Evolutionary conservation across 1,284 basidiomycete genomes (phyloP).

Genomic region (Melampsora abietis-canadensis): DNA sequence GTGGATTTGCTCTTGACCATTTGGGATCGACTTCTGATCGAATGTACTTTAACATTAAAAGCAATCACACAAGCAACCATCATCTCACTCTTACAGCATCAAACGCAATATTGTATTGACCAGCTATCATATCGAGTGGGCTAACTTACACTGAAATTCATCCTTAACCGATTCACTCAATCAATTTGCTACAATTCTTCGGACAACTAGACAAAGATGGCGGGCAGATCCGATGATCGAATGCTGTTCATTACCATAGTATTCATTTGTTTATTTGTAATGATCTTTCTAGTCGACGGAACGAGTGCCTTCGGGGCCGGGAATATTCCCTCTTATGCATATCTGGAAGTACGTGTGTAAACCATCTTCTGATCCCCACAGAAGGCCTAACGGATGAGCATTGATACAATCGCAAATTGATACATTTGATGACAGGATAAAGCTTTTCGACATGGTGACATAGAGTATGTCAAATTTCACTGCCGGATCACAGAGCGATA

Average conservation of each 20-base stretch:
- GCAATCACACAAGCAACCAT: too few relatives aligned
- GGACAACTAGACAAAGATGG: neutral
- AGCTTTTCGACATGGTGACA: conserved; percentile 49
- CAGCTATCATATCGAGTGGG: too few relatives aligned
- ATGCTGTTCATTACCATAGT: conserved; percentile 1
- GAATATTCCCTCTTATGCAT: conserved; percentile 48
- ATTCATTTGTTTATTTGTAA: conserved; percentile 18
- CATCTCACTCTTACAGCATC: too few relatives aligned
- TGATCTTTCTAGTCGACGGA: conserved; percentile 31
- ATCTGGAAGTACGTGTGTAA: conserved; percentile 45
- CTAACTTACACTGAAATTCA: too few relatives aligned
- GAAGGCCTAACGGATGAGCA: neutral
- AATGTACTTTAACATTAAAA: too few relatives aligned
- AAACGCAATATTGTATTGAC: too few relatives aligned
- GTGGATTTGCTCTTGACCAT: too few relatives aligned
- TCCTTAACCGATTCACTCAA: neutral
- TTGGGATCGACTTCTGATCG: too few relatives aligned
- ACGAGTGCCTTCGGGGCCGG: conserved; percentile 47
- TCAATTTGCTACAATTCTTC: neutral
- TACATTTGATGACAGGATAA: conserved; percentile 18
- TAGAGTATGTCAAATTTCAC: conserved; percentile 43
- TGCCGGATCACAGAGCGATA: conserved; percentile 13
- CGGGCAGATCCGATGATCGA: neutral
- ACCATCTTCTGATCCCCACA: neutral
- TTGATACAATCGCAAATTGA: neutral